Evolutionary conservation across 2,329 filamentous ascomycete species (phyloP), one percentile per base, ranked within the genome.

Genomic region (Alternaria dauci): DNA sequence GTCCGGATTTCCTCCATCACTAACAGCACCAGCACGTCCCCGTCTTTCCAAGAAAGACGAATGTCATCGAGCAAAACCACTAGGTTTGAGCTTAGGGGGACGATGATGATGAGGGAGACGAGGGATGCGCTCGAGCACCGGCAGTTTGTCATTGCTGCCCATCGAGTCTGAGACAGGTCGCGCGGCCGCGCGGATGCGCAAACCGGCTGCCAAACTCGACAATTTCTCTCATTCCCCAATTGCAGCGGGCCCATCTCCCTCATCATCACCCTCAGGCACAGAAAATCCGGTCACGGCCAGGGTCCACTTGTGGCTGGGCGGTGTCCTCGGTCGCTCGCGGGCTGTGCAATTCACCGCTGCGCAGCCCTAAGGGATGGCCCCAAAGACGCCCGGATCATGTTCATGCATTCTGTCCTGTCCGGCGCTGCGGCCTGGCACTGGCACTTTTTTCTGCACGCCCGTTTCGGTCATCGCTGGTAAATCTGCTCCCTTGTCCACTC

Each of bases 291-390:
- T 69, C 63, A 55, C 50, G 30, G 52, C 63, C 62, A 61, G 68
- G 71, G 69, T 58, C 55, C 57, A 64, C 58, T 53, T 62, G 69
- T 70, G 67, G 67, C 69, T 73, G 62, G 50, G 51, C 50, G 28
- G 53, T 48, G 34, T 59, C 55, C 36, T 54, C 52, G 59, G 51
- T 63, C 53, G 62, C 66, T 48, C 41, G 63, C 65, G 60, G 75
- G 74, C 75, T 76, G 74, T 77, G 75, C 74, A 68, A 67, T 72
- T 72, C 72, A 72, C 67, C 65, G 58, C 67, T 67, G 63, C 63
- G 55, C 67, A 63, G 58, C 59, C 62, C 54, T 61, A 48, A 43
- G 52, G 46, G 61, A 44, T 62, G 71, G 67, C 70, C 71, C 70
- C 67, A 67, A 50, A 59, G 52, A 52, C 63, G 59, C 62, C 65